Evolutionary conservation across 78 protist species (phyloP).

Genomic region (Guillardia theta): DNA sequence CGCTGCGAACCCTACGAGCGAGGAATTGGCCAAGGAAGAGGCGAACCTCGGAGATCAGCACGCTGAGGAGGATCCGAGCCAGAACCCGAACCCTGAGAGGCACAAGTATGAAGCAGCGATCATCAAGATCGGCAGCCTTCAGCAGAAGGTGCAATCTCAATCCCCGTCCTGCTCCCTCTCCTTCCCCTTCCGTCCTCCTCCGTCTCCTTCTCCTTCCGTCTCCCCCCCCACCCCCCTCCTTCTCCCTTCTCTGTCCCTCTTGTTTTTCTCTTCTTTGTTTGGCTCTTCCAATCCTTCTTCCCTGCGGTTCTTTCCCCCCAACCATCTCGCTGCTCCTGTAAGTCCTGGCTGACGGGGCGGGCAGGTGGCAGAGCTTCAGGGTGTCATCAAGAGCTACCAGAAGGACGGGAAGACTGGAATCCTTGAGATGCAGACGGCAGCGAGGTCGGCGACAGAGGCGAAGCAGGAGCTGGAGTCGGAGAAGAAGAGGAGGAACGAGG

Average conservation of each 20-base stretch:
- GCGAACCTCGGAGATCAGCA: not conserved
- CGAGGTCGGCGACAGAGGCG: not conserved
- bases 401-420: not conserved
- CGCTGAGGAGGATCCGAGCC: not conserved
- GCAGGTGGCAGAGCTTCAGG: not conserved
- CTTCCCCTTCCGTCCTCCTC: not conserved
- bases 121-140: conserved; percentile 25
- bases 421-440: conserved; percentile 4
- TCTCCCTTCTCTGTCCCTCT: not conserved
- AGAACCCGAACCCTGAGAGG: not conserved
- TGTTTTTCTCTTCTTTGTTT: not conserved
- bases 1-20: not conserved
- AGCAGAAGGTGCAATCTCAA: conserved; percentile 29
- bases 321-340: not conserved
- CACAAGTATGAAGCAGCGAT: conserved; percentile 25
- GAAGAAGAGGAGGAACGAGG: not conserved
- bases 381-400: not conserved
- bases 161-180: not conserved
- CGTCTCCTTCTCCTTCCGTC: not conserved
- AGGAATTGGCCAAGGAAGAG: not conserved
- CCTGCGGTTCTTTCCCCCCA: not conserved
- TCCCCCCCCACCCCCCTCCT: conserved; percentile 8
- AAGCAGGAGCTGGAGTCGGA: not conserved
- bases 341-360: not conserved
- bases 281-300: not conserved